These are phyloP conservation scores for Chaetomiaceae sp. DNA, from an alignment of 2,329 filamentous ascomycete species.

Conservation along the genomic window DNA sequence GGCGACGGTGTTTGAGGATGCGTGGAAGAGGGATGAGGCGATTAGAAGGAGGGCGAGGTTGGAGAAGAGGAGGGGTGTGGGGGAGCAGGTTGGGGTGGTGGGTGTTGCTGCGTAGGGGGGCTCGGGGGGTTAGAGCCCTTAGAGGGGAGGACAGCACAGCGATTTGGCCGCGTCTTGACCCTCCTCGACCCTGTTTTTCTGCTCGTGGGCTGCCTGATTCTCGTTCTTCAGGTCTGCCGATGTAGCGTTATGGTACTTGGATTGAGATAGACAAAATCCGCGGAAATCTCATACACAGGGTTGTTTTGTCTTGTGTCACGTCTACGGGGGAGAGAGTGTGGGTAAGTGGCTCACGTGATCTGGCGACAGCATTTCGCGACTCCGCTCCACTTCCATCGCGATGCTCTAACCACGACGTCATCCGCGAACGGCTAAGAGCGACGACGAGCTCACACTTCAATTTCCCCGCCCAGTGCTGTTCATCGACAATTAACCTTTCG, in stretches of 20 bases:
- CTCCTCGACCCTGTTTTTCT: no score
- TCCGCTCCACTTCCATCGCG: not conserved
- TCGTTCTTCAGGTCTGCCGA: no score
- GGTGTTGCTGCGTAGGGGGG: constrained; percentile 1
- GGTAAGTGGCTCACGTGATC: constrained; percentile 20
- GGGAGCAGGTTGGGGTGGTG: constrained; percentile 9
- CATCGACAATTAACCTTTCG: not conserved
- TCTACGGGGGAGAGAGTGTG: not conserved
- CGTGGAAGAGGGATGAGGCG: constrained; percentile 43
- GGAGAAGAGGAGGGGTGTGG: constrained; percentile 17
- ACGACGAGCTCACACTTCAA: not conserved
- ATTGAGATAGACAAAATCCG: no score
- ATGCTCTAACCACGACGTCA: constrained; percentile 6
- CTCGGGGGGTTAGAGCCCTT: no score
- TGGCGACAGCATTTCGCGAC: constrained; percentile 15
- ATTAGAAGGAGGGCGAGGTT: constrained; percentile 18
- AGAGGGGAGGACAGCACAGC: no score
- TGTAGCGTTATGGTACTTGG: no score
- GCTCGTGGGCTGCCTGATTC: no score
- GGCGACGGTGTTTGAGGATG: constrained; percentile 68
- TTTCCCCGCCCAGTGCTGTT: no score
- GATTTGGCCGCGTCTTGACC: no score
- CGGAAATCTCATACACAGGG: no score
- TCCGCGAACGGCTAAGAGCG: not conserved
- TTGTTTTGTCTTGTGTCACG: not conserved